Evolutionary conservation across 2,329 filamentous ascomycete genomes (phyloP).

Genomic region (Nakataea oryzae): DNA sequence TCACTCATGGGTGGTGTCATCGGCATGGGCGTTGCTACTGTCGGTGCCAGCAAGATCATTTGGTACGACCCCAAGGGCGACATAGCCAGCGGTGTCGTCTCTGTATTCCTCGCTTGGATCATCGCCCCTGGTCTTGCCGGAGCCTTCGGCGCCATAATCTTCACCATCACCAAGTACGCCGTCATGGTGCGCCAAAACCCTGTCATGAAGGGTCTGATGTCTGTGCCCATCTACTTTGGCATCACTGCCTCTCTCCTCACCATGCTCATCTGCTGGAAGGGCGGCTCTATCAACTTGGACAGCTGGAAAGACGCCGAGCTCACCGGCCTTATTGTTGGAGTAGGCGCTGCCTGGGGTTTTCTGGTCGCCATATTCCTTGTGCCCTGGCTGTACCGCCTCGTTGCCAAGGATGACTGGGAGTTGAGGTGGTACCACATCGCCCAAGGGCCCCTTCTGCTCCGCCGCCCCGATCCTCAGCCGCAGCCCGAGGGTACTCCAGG

Average conservation of each 20-base stretch:
- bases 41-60: conserved; percentile 39
- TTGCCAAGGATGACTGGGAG: conserved; percentile 51
- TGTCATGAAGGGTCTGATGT: conserved; percentile 37
- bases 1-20: conserved; percentile 49
- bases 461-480: conserved; percentile 26
- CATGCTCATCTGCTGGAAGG: conserved; percentile 52
- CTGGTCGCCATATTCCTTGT: conserved; percentile 43
- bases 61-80: conserved; percentile 35
- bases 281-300: conserved; percentile 29
- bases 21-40: conserved; percentile 45
- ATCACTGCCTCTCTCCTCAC: conserved; percentile 41
- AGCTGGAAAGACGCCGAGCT: conserved; percentile 36
- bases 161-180: conserved; percentile 44
- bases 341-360: conserved; percentile 36
- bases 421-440: conserved; percentile 43
- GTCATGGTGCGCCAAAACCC: conserved; percentile 44
- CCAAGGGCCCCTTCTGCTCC: conserved; percentile 41
- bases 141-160: conserved; percentile 41
- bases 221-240: conserved; percentile 47
- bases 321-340: conserved; percentile 42
- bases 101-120: conserved; percentile 51
- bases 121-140: conserved; percentile 47
- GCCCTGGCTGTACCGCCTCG: conserved; percentile 46
- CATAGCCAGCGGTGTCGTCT: conserved; percentile 40
- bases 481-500: conserved; percentile 29